Evolutionary conservation across 805 yeast genomes (phyloP).

Genomic region (Alloascoidea hylecoeti): DNA sequence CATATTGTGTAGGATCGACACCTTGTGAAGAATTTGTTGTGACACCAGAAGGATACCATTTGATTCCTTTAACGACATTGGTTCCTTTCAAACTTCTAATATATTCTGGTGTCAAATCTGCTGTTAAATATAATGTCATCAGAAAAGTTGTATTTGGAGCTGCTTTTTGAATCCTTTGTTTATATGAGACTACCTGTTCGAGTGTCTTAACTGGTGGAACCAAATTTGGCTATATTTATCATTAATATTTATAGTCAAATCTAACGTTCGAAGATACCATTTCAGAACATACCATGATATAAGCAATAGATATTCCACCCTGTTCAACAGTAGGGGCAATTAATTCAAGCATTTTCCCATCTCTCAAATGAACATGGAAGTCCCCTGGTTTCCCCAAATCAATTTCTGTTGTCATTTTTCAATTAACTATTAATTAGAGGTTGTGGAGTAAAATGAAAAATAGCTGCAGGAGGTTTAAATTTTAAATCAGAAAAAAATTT

Average conservation of each 20-base stretch:
- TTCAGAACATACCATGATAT: conserved; percentile 44
- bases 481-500: too few species aligned
- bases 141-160: conserved; percentile 78
- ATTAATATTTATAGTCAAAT: neutral
- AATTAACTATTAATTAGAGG: neutral
- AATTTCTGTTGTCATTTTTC: conserved; percentile 19
- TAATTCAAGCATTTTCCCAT: conserved; percentile 84
- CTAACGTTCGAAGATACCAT: neutral
- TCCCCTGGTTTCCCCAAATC: conserved; percentile 65
- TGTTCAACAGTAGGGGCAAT: conserved; percentile 80
- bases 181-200: conserved; percentile 59
- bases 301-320: conserved; percentile 88
- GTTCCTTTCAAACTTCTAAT: conserved; percentile 45
- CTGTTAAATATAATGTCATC: conserved; percentile 79
- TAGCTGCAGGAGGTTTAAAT: too few species aligned
- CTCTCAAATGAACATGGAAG: conserved; percentile 93
- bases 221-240: conserved; percentile 48
- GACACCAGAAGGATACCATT: conserved; percentile 98
- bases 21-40: conserved; percentile 93
- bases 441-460: neutral
- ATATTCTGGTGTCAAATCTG: conserved; percentile 73
- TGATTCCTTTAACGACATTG: conserved; percentile 72
- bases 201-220: conserved; percentile 84
- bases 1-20: conserved; percentile 86
- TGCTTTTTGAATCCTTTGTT: conserved; percentile 40